A percentile compares a stretch with the other conserved stretches of the same genome.
Conservation (phyloP, 495 filamentous ascomycete genomes). For the Parathielavia hyrcaniae region DNA sequence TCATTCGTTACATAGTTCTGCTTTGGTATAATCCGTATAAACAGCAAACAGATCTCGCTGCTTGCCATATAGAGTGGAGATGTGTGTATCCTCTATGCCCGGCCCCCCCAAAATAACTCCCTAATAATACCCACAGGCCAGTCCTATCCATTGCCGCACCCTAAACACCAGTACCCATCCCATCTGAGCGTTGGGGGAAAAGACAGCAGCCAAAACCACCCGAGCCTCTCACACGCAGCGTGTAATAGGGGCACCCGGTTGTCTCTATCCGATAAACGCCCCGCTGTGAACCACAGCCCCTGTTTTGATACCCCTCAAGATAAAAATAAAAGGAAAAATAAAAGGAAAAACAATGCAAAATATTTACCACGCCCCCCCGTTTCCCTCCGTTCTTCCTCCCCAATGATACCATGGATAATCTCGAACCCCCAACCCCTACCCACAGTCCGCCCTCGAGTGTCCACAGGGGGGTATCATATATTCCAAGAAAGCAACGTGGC, state of each 20-base stretch:
- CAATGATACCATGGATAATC: constrained; percentile 12
- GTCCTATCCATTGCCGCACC: too few species aligned
- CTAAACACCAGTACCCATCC: too few species aligned
- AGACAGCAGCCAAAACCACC: too few species aligned
- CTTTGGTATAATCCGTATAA: neutral
- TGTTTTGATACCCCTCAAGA: constrained; percentile 7
- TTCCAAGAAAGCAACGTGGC: constrained; percentile 15
- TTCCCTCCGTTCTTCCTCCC: constrained; percentile 1
- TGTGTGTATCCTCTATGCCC: constrained; percentile 7
- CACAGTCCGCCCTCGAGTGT: constrained; percentile 1
- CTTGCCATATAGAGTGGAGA: constrained; percentile 17
- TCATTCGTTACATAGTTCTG: constrained; percentile 5
- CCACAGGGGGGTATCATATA: constrained; percentile 26
- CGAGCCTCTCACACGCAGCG: constrained; percentile 8
- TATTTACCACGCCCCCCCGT: neutral
- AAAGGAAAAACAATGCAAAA: neutral
- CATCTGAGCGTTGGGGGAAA: too few species aligned
- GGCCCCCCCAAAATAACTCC: neutral
- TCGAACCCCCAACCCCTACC: constrained; percentile 1
- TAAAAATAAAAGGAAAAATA: neutral
- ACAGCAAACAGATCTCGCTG: constrained; percentile 9
- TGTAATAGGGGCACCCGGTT: constrained; percentile 12
- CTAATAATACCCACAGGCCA: neutral
- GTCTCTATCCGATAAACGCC: constrained; percentile 9
- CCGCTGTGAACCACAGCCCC: constrained; percentile 1